Evolutionary conservation across 2,329 filamentous ascomycete species (phyloP), one percentile per base, ranked within the genome.

Genomic region (Bipolaris cookei): DNA sequence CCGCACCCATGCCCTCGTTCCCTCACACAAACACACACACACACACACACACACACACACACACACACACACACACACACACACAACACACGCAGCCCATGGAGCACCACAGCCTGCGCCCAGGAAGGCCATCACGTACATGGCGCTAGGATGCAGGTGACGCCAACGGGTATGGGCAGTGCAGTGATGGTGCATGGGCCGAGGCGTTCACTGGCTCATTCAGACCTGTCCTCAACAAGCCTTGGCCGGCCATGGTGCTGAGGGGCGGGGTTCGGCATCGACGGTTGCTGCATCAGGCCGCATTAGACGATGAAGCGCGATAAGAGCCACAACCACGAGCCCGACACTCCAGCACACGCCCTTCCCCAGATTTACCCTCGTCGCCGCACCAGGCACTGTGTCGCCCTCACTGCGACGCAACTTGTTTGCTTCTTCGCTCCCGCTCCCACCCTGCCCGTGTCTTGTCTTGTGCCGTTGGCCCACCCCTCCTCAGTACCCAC

Each of bases 291-390:
- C 28, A 43, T 25, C 51, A 39, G 16, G 32, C 30, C 34, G 25
- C 37, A 54, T 61, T 61, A 58, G 34, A 57, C 42, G 44, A 25
- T 48, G 54, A 62, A 62, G 63, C 66, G 66, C 66, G 66, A 68
- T 68, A 67, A 65, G 60, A 59, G 54, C 58, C 16, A 42, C 51
- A 32, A 54, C 39, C n/a, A 38, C 35, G 16, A 39, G 6, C 11
- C n/a, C n/a, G 14, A 38, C 35, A n/a, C 57, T 35, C 42, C 43
- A 37, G 16, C 47, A 52, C 50, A 54, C 61, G 58, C 64, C 65
- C 51, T 63, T 70, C 69, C 69, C 69, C 69, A 72, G 69, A 70
- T 69, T 66, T 64, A 54, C 62, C 41, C 59, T 62, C 52, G 34
- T 35, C 23, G 35, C 34, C 21, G 35, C 10, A 28, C 35, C 50